Percentiles rank a stretch among this genome's conserved stretches.
phyloP scores from a whole-genome alignment of 169 alveolate genomes.

The Prorocentrum cordatum region DNA sequence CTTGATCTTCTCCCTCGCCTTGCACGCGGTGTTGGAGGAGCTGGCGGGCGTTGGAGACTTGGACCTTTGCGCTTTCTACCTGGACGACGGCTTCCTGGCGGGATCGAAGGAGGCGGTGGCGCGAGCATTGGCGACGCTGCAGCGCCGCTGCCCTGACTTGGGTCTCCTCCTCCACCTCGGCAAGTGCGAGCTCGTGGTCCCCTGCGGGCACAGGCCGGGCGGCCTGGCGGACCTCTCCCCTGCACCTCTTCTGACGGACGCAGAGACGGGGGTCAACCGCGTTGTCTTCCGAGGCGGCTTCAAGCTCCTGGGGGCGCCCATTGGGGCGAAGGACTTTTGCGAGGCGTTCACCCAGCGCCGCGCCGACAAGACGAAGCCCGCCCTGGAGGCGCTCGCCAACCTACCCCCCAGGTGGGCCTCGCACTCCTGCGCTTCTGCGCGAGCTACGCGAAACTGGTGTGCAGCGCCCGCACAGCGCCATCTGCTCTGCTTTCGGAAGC shows the following conservation, averaged over 20 bases:
- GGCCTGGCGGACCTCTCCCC: background rate
- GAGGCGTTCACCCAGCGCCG: background rate
- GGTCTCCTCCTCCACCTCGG: background rate
- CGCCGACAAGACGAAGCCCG: background rate
- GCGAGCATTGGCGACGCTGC: background rate
- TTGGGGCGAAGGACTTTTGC: background rate
- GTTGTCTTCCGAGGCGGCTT: background rate
- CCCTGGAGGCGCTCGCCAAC: background rate
- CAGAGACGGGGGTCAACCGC: background rate
- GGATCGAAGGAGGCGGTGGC: background rate
- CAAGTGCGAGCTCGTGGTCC: background rate
- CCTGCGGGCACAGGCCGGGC: background rate
- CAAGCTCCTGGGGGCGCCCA: background rate
- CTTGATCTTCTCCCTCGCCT: background rate
- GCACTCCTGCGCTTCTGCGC: background rate
- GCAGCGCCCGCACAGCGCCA: background rate
- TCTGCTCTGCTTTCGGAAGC: background rate
- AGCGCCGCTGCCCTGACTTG: background rate
- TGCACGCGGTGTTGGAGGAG: background rate
- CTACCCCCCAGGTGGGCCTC: background rate
- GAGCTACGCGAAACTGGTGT: background rate
- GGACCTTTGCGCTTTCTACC: background rate
- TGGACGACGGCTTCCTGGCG: slow-evolving; percentile 3
- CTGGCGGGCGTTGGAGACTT: background rate
- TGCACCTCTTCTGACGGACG: background rate